Evolutionary conservation across 179 eudicot species (phyloP), one percentile per base, ranked within the genome.

Genomic region (Beta lomatogona): DNA sequence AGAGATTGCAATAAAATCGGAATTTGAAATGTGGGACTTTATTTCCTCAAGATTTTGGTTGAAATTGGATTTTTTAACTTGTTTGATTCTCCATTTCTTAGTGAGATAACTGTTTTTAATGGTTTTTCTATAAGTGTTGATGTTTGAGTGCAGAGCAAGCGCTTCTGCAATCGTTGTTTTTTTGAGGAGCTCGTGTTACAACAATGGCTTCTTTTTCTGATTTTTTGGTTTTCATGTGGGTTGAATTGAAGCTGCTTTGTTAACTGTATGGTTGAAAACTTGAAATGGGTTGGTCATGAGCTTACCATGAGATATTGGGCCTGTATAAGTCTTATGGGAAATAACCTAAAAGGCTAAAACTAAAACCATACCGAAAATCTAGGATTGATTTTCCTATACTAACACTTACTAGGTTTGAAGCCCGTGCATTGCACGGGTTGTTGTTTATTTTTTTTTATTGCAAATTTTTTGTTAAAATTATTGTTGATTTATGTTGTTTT

Each of bases 1-100:
- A 73, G 91, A 91, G 9, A 97, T 82, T 36, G 99, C 92, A 16
- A 97, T 76, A 82, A 81, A 94, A 76, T 97, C 97, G 41, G 94
- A 86, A 78, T 82, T 77, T 21, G n/a, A 48, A 73, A 97, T 74
- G 68, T 85, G 89, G 66, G 80, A 31, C 75, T 88, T 91, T 1
- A 93, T 46, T 57, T 88, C 86, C 15, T 78, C 81, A 0, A 93
- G 44, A 0, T 87, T 75, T 71, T 84, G 88, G 3, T 85, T 57
- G 89, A 90, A 93, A 81, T 93, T 92, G 84, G 94, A 79, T 22
- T 86, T 91, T 22, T 85, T 91, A 0, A 94, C 98, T 80, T 93
- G 97, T 80, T 90, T 90, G 58, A 94, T 85, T 76, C 69, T 79
- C 89, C 86, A 86, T 82, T 75, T 84, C 31, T 79, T 68, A 82